Evolutionary conservation across 352 stramenopile genomes (phyloP), one percentile per base, ranked within the genome.

Genomic region (Globisporangium apiculatum): DNA sequence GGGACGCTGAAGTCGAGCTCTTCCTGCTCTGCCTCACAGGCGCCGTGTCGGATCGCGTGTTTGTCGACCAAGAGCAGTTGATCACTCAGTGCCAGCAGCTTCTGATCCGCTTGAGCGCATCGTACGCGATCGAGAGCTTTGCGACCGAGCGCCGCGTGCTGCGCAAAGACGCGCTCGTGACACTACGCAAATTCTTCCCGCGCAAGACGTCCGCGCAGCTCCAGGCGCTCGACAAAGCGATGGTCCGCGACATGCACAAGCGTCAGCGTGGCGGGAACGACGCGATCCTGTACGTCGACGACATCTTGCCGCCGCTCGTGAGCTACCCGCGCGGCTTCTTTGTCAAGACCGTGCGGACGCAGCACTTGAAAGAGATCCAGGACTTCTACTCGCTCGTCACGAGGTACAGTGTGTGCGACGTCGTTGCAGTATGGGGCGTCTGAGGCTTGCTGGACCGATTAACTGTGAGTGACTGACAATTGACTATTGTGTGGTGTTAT

Each of bases 301-400:
- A 90, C 55, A 82, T 93, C 15, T 48, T 93, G 1, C 76, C 80
- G 0, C 53, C 69, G 2, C 58, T 72, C 38, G 65, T 66, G 12
- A 76, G 66, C 8, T 83, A 86, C 37, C 75, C 73, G 4, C 62
- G 72, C 8, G 83, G 83, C 0, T 89, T 88, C 61, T 91, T 91
- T 17, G 72, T 89, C 35, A 93, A 91, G 47, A 87, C 76, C 7
- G 70, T 93, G 1, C 83, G 83, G 31, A 79, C 79, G 15, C 83
- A 93, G 68, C 83, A 93, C 46, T 90, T 89, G 42, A 89, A 89
- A 57, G 80, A 93, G 62, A 89, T 93, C 46, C 79, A 89, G 52
- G 80, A 91, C 48, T 91, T 87, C 47, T 90, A 91, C 51, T 42
- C 61, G 5, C 62, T 75, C 6, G 64, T 93, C 4, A 48, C 73